Evolutionary conservation across 441 rosid genomes (phyloP).

Genomic region (Erysimum pusillum): DNA sequence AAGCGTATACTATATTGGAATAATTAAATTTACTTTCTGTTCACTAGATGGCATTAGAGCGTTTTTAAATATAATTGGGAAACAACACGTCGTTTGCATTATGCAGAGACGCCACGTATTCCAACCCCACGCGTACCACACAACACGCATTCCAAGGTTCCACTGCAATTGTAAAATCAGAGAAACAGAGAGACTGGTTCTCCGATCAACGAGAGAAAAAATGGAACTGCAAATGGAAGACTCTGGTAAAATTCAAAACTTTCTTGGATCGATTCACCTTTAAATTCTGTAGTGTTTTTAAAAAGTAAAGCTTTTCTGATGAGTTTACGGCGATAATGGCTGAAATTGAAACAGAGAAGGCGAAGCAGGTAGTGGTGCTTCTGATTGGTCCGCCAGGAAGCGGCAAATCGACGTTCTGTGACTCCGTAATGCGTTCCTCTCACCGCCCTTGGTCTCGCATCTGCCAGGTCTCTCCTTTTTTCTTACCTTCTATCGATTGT

Average conservation of each 20-base stretch:
- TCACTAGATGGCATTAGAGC: too few species aligned
- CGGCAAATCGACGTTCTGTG: slow-evolving; percentile 90
- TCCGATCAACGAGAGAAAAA: slow-evolving; percentile 30
- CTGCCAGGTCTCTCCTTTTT: slow-evolving; percentile 69
- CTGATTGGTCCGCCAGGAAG: slow-evolving; percentile 92
- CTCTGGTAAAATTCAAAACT: slow-evolving; percentile 26
- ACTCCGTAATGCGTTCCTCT: slow-evolving; percentile 62
- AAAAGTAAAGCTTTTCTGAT: background rate
- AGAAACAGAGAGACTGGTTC: slow-evolving; percentile 25
- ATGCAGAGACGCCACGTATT: slow-evolving; percentile 25
- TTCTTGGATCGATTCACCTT: background rate
- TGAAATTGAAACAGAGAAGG: slow-evolving; percentile 48
- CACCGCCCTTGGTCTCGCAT: slow-evolving; percentile 86
- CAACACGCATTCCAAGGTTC: slow-evolving; percentile 31
- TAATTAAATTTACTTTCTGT: too few species aligned
- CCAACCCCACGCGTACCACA: slow-evolving; percentile 13
- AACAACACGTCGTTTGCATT: slow-evolving; percentile 30
- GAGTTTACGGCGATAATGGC: slow-evolving; percentile 15
- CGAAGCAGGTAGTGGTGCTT: slow-evolving; percentile 57
- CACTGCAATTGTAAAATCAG: background rate
- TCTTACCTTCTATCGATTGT: background rate
- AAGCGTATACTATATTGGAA: too few species aligned
- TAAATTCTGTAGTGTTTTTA: background rate
- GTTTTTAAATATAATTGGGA: too few species aligned
- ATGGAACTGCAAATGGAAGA: slow-evolving; percentile 36